Percentiles rank a stretch among this genome's conserved stretches.
Conservation (phyloP, 495 filamentous ascomycete species). For the Mytilinidion resinicola region DNA sequence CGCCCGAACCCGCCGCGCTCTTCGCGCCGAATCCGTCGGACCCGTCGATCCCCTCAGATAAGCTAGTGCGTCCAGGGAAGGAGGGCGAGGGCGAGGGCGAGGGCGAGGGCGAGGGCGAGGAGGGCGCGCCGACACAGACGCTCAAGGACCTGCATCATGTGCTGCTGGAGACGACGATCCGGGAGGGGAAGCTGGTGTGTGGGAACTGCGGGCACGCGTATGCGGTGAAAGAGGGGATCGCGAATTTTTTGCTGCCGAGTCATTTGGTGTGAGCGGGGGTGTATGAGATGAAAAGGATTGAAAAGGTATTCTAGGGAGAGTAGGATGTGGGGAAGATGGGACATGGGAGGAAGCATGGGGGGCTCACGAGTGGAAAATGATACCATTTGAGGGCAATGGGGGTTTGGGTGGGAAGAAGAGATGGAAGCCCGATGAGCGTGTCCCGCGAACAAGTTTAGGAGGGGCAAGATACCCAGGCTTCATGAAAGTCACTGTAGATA, state of each 20-base stretch:
- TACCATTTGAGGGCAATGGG: no score
- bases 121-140: constrained; percentile 39
- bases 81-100: constrained; percentile 45
- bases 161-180: constrained; percentile 83
- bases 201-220: constrained; percentile 91
- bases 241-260: constrained; percentile 89
- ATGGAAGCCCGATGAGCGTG: no score
- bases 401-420: no score
- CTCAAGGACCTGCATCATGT: constrained; percentile 72
- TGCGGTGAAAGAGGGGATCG: constrained; percentile 86
- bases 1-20: constrained; percentile 42
- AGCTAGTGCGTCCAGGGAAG: no score
- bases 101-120: not conserved
- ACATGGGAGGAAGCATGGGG: not conserved
- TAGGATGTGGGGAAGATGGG: not conserved
- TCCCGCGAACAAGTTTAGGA: no score
- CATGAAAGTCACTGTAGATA: no score
- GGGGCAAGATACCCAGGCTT: no score
- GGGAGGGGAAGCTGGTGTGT: constrained; percentile 81
- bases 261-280: constrained; percentile 57
- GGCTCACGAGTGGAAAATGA: not conserved
- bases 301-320: not conserved
- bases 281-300: not conserved
- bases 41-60: not conserved
- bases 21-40: not conserved